Evolutionary conservation across 2,329 filamentous ascomycete species (phyloP).

Genomic region (Torrubiellomyces zombiae): DNA sequence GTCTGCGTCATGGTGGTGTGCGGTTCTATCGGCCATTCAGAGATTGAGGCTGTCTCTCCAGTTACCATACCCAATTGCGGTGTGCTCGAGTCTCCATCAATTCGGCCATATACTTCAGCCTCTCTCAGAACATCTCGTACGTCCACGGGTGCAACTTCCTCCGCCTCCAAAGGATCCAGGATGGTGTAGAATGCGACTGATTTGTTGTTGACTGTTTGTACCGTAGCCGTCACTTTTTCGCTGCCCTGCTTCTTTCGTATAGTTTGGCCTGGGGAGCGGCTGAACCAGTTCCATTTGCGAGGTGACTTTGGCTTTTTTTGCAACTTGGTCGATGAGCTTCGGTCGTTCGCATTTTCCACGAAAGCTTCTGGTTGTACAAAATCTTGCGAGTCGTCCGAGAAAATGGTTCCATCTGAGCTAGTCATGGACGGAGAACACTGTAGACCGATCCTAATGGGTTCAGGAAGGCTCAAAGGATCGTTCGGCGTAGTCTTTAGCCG

Average conservation of each 20-base stretch:
- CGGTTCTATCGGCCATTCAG: no score
- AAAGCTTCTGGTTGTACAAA: no score
- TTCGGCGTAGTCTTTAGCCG: slow-evolving; percentile 28
- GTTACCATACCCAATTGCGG: no score
- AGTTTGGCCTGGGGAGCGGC: slow-evolving; percentile 32
- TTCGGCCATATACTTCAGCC: slow-evolving; percentile 27
- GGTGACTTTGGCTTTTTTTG: slow-evolving; percentile 38
- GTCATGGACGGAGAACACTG: slow-evolving; percentile 33
- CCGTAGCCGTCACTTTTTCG: slow-evolving; percentile 26
- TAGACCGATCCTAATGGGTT: slow-evolving; percentile 31
- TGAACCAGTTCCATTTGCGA: slow-evolving; percentile 47
- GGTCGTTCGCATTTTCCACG: no score
- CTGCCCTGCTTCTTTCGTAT: slow-evolving; percentile 21
- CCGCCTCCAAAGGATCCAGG: slow-evolving; percentile 41
- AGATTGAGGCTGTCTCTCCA: no score
- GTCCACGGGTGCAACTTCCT: slow-evolving; percentile 24
- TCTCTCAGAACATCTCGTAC: slow-evolving; percentile 31
- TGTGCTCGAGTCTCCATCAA: no score
- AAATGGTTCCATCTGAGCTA: slow-evolving; percentile 38
- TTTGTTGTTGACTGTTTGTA: slow-evolving; percentile 32
- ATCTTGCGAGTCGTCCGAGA: slow-evolving; percentile 41
- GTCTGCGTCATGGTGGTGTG: no score
- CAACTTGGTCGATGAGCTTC: slow-evolving; percentile 38
- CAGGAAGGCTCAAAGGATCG: slow-evolving; percentile 29
- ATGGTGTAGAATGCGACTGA: slow-evolving; percentile 44